These are phyloP conservation scores for Naegleria gruberi DNA, from an alignment of 208 protist species.

Conservation along the genomic window DNA sequence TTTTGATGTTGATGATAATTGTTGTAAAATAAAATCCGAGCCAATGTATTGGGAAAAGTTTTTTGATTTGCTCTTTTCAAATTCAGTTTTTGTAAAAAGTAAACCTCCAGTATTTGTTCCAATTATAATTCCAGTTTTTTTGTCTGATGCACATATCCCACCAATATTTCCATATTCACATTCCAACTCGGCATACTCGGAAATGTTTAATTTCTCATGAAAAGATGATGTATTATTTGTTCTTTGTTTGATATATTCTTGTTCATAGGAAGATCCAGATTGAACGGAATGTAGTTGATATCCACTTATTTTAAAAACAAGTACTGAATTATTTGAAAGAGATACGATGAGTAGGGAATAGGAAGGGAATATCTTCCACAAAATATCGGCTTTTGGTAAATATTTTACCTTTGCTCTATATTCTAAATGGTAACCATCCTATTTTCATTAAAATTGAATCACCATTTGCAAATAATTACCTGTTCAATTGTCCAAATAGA, in stretches of 20 bases:
- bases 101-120: not conserved
- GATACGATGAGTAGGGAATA: not conserved
- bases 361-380: not conserved
- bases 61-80: not conserved
- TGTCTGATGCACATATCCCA: not conserved
- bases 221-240: not conserved
- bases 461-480: not conserved
- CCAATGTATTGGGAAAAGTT: not conserved
- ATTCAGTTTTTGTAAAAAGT: not conserved
- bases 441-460: not conserved
- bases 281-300: not conserved
- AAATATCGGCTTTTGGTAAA: not conserved
- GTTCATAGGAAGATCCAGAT: not conserved
- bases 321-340: not conserved
- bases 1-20: not conserved
- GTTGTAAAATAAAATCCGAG: not conserved
- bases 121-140: not conserved
- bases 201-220: not conserved
- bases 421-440: not conserved
- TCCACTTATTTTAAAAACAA: not conserved
- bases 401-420: not conserved
- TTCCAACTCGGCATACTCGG: not conserved
- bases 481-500: not conserved
- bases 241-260: not conserved
- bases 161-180: not conserved